Evolutionary conservation across 805 yeast genomes (phyloP), one percentile per base, ranked within the genome.

Genomic region (Wickerhamiella brachini): DNA sequence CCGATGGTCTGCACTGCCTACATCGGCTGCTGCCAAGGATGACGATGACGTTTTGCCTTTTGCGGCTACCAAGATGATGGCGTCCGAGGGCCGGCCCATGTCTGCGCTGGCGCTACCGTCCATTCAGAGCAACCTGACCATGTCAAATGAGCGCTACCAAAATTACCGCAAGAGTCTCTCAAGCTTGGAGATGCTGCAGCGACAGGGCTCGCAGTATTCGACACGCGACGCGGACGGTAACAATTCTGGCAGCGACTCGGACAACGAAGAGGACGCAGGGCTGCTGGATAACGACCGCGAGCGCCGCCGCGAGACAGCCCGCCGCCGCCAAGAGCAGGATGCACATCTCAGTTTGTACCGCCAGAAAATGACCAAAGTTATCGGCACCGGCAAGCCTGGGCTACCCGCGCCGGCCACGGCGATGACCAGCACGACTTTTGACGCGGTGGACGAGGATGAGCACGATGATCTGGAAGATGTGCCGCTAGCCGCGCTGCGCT

Each of bases 391-490:
- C 38, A 23, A 50, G 13, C 47, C 56, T 43, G 49, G 49, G 43
- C 10, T 47, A 45, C 34, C 23, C 37, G 17, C 52, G 39, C 15
- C 51, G 46, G 48, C 44, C 31, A n/a, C 20, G 44, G 23, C 31
- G 15, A 18, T n/a, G 17, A 13, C 3, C 23, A 44, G 47, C 10
- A 45, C 41, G 9, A 50, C 50, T 18, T 44, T 42, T 41, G 58
- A 47, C 23, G 52, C 39, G 4, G 61, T 51, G 3, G 61, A 56
- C 17, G 62, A 55, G 29, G 67, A 68, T 18, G 72, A 69, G 23
- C 65, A 60, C 18, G 67, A 68, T 20, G 72, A 69, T 29, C 65
- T 65, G 53, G 73, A 69, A 48, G 69, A 69, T 49, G 65, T 70
- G 15, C 73, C 73, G 1, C 59, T 69, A 37, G 70, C 68, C 13